These are phyloP conservation scores for Kodamaea plutei DNA, from an alignment of 1,139 yeast species.

Conservation along the genomic window DNA sequence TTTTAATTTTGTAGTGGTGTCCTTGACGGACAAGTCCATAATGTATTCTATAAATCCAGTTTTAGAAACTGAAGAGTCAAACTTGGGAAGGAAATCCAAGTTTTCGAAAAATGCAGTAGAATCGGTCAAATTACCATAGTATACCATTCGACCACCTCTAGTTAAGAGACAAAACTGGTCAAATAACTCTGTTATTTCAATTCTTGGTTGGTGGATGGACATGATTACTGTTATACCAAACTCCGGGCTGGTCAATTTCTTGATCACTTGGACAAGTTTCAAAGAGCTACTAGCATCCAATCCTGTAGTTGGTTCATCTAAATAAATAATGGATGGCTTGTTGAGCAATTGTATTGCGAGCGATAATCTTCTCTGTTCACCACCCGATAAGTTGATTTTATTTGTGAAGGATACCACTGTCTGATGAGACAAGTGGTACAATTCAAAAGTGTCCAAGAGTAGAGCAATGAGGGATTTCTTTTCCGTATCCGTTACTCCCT, in stretches of 20 bases:
- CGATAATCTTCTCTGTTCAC: constrained; percentile 76
- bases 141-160: constrained; percentile 60
- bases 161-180: constrained; percentile 72
- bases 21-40: constrained; percentile 69
- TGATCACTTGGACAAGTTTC: constrained; percentile 59
- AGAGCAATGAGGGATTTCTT: constrained; percentile 13
- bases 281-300: constrained; percentile 76
- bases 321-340: constrained; percentile 69
- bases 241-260: constrained; percentile 44
- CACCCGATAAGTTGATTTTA: constrained; percentile 60
- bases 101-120: constrained; percentile 17
- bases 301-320: constrained; percentile 91
- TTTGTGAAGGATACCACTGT: constrained; percentile 16
- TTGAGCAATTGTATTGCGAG: constrained; percentile 75
- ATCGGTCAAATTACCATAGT: constrained; percentile 41
- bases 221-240: constrained; percentile 67
- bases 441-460: constrained; percentile 17
- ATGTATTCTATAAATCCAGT: constrained; percentile 22
- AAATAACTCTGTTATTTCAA: constrained; percentile 63
- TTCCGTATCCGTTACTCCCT: constrained; percentile 9
- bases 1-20: constrained; percentile 39
- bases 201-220: constrained; percentile 82
- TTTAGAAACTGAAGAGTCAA: too few relatives aligned
- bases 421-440: constrained; percentile 15
- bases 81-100: constrained; percentile 3